Conservation (phyloP, 441 rosid species). For the Pelargonium cotyledonis region DNA sequence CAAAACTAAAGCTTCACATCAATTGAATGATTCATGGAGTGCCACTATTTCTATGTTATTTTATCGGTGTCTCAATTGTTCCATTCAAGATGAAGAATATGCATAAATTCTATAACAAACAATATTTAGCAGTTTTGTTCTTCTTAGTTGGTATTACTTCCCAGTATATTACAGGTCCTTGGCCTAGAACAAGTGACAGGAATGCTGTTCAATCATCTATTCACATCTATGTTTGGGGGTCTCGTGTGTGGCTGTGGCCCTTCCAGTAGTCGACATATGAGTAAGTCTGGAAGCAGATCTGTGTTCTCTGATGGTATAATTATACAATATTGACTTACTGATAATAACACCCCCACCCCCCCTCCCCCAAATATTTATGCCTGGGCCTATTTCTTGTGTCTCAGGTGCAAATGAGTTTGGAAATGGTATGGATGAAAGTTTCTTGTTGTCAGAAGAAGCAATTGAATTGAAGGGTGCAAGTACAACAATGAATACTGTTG, state of each 20-base stretch:
- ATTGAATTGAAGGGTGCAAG: conserved; percentile 42
- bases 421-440: conserved; percentile 47
- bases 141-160: background rate
- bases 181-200: conserved; percentile 8
- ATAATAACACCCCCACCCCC: too few relatives aligned
- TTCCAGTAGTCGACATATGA: conserved; percentile 63
- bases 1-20: too few relatives aligned
- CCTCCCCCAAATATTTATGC: background rate
- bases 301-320: conserved; percentile 47
- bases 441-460: conserved; percentile 36
- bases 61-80: background rate
- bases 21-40: too few relatives aligned
- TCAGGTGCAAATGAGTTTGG: conserved; percentile 45
- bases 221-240: conserved; percentile 68
- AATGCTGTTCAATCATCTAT: background rate
- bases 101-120: background rate
- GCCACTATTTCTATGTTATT: background rate
- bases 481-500: conserved; percentile 39
- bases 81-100: background rate
- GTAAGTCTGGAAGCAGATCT: conserved; percentile 78
- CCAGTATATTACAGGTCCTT: conserved; percentile 8
- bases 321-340: background rate
- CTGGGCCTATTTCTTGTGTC: conserved; percentile 16
- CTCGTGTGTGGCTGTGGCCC: conserved; percentile 34
- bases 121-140: background rate